phyloP scores from a whole-genome alignment of 345 rosid species.

The Draba incana region DNA sequence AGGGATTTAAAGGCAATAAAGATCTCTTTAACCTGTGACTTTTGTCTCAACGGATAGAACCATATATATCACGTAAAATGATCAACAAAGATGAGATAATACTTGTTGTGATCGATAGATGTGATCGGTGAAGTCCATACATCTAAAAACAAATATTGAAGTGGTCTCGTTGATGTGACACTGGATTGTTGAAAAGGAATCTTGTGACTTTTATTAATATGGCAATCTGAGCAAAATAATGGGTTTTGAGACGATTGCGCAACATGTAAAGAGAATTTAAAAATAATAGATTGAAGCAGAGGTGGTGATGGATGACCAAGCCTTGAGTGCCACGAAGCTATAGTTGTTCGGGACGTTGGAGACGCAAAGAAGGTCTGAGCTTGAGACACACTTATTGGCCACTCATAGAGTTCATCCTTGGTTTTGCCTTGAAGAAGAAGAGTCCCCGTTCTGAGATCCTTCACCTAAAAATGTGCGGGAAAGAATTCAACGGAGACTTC shows the following conservation, averaged over 20 bases:
- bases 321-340: not conserved
- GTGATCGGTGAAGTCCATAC: too few species aligned
- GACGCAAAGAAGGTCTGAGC: not conserved
- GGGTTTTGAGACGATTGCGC: not conserved
- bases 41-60: too few species aligned
- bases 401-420: not conserved
- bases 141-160: not conserved
- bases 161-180: fast-evolving
- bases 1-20: too few species aligned
- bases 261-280: not conserved
- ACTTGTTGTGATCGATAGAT: too few species aligned
- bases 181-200: not conserved
- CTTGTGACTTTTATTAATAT: not conserved
- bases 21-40: too few species aligned
- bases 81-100: too few species aligned
- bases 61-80: too few species aligned
- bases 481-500: too few species aligned
- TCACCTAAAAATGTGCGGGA: too few species aligned
- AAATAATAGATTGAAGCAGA: not conserved
- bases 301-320: not conserved
- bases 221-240: not conserved
- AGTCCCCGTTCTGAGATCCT: too few species aligned
- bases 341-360: not conserved
- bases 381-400: not conserved
- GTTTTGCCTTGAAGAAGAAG: too few species aligned